These are phyloP conservation scores for Xylaria cubensis DNA, from an alignment of 495 filamentous ascomycete species.

Conservation along the genomic window DNA sequence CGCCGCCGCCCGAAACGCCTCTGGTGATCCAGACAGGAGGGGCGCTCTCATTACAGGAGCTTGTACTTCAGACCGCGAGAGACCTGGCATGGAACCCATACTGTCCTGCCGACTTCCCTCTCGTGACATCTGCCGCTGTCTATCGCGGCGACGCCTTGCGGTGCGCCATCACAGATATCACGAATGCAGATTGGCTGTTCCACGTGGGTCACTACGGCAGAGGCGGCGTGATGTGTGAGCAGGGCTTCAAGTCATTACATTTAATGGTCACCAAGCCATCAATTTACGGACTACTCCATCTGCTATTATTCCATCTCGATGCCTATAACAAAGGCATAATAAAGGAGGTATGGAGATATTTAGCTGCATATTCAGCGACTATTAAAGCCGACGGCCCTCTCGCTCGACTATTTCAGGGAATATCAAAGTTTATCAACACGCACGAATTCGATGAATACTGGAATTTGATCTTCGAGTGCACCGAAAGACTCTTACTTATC, in stretches of 20 bases:
- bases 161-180: slow-evolving; percentile 44
- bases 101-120: slow-evolving; percentile 36
- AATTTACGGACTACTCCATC: slow-evolving; percentile 40
- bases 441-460: slow-evolving; percentile 43
- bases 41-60: slow-evolving; percentile 38
- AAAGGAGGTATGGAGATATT: slow-evolving; percentile 42
- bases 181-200: slow-evolving; percentile 43
- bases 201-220: slow-evolving; percentile 37
- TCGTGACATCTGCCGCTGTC: slow-evolving; percentile 36
- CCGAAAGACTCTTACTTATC: slow-evolving; percentile 37
- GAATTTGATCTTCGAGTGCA: slow-evolving; percentile 42
- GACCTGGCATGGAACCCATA: slow-evolving; percentile 44
- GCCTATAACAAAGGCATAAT: slow-evolving; percentile 41
- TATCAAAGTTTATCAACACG: slow-evolving; percentile 39
- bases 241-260: slow-evolving; percentile 39
- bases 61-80: slow-evolving; percentile 38
- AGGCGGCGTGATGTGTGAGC: slow-evolving; percentile 41
- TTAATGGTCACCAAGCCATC: slow-evolving; percentile 39
- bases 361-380: slow-evolving; percentile 38
- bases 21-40: slow-evolving; percentile 33
- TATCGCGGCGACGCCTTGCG: slow-evolving; percentile 41
- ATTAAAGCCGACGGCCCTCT: slow-evolving; percentile 33
- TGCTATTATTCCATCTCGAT: slow-evolving; percentile 40
- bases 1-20: slow-evolving; percentile 42
- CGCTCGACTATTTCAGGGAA: slow-evolving; percentile 37